Base-by-base conservation (phyloP, 805 yeast species). In the Wickerhamiella vanderwaltii region DNA sequence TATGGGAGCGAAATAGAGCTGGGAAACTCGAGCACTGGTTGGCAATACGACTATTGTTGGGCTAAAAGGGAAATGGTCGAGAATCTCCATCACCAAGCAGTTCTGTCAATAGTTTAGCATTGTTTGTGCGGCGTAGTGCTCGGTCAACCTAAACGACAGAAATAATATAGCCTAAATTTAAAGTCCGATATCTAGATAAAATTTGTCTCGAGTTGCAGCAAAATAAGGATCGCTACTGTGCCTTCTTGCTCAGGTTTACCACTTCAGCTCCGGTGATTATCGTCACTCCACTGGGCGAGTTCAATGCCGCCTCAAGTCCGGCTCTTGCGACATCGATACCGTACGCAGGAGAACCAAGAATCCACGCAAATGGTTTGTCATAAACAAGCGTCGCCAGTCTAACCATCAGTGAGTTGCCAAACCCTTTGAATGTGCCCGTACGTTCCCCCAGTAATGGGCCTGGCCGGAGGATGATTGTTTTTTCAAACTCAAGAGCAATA, bases 391-490 rank as follows among this genome's bases (percentile, higher is more conserved):
- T 43, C 63, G 67, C 4, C 55, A 55, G 3, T 61, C 49, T 0
- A 71, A 73, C 41, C 66, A 69, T 2, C 59, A 45, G 6, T 9
- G 25, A 20, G 9, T 24, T 33, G 24, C 46, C 46, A 6, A 32
- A 37, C 13, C 52, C 52, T 9, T 28, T 35, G 41, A 35, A 43
- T 3, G 20, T 18, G 18, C 46, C 46, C 13, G 62, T 66, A 52
- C 94, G 65, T 22, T 71, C 69, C 4, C 94, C 94, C 5, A 82
- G 51, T 28, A 85, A 62, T 1, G 66, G 57, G 11, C 95, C 95
- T 0, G 95, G 95, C 53, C 83, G 69, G 43, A 86, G 58, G 46
- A 86, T 79, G 39, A 84, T 71, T 1, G 86, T 75, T 41, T 74
- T 66, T n/a, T 76, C 77, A 58, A 84, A 86, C 20, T 66, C 69